Conservation (phyloP, 2,329 filamentous ascomycete species). For the Cladophialophora chaetospira region DNA sequence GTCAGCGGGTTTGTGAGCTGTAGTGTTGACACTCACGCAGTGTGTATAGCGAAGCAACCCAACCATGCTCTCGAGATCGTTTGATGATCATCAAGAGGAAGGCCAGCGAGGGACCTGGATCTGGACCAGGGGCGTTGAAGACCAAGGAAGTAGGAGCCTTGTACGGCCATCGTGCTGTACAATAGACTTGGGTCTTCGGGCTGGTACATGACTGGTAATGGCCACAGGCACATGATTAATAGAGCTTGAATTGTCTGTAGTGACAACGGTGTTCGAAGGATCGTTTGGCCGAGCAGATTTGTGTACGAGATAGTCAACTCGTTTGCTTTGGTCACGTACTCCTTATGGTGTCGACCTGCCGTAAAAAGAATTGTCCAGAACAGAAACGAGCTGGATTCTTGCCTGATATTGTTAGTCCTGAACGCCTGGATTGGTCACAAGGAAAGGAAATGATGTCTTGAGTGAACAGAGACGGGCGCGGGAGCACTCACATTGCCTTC, state of each 20-base stretch:
- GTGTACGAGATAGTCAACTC: conserved; percentile 7
- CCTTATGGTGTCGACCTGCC: conserved; percentile 5
- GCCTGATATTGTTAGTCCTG: too few species aligned
- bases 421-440: too few species aligned
- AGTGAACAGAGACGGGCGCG: too few species aligned
- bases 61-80: conserved; percentile 14
- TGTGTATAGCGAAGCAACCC: conserved; percentile 9
- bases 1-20: background rate
- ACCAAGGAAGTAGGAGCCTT: conserved; percentile 5
- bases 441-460: too few species aligned
- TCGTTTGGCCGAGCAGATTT: conserved; percentile 6
- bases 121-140: background rate
- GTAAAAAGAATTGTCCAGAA: conserved; percentile 17
- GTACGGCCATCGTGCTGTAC: conserved; percentile 9
- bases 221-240: conserved; percentile 12
- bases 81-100: background rate
- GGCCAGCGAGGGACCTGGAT: background rate
- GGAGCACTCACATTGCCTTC: too few species aligned
- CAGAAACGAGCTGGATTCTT: conserved; percentile 11
- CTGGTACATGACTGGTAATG: conserved; percentile 15
- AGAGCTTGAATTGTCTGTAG: conserved; percentile 14
- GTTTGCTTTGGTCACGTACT: conserved; percentile 9
- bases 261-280: conserved; percentile 12
- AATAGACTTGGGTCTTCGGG: conserved; percentile 13
- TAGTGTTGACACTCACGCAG: background rate